Evolutionary conservation across 176 grass and related monocot species (phyloP).

Genomic region (Musa schizocarpa): DNA sequence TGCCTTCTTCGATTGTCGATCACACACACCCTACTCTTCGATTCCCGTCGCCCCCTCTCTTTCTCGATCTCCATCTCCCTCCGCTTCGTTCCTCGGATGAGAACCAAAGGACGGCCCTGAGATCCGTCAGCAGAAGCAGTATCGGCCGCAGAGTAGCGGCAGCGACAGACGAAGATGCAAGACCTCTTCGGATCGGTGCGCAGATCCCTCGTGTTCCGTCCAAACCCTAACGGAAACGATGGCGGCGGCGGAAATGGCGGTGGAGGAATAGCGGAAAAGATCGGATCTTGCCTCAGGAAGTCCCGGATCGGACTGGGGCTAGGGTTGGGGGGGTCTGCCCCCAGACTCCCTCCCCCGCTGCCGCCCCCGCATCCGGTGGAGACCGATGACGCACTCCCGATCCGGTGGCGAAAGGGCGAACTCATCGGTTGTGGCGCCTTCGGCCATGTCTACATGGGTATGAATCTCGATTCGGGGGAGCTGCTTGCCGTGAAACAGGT

Average conservation of each 20-base stretch:
- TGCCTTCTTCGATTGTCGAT: too few species aligned
- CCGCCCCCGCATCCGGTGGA: constrained; percentile 7
- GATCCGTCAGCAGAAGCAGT: not conserved
- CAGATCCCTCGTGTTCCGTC: constrained; percentile 57
- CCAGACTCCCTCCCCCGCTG: constrained; percentile 43
- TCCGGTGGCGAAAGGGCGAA: constrained; percentile 87
- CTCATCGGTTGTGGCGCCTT: constrained; percentile 80
- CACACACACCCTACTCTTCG: too few species aligned
- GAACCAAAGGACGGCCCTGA: not conserved
- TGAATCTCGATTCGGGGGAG: constrained; percentile 98
- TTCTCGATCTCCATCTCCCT: not conserved
- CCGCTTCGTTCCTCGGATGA: not conserved
- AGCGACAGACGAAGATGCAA: constrained; percentile 25
- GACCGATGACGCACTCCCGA: constrained; percentile 44
- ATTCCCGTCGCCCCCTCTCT: too few species aligned
- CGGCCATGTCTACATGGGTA: constrained; percentile 91
- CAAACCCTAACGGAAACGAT: constrained; percentile 29
- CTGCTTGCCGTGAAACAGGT: constrained; percentile 96
- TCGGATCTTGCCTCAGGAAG: constrained; percentile 73
- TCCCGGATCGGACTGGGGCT: constrained; percentile 62
- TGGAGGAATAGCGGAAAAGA: constrained; percentile 41
- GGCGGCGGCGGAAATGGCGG: constrained; percentile 10
- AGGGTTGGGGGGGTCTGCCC: constrained; percentile 38
- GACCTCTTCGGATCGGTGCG: constrained; percentile 89
- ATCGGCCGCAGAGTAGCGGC: not conserved